Evolutionary conservation across 139 green algal species (phyloP).

Genomic region (Tetradesmus lagerheimii): DNA sequence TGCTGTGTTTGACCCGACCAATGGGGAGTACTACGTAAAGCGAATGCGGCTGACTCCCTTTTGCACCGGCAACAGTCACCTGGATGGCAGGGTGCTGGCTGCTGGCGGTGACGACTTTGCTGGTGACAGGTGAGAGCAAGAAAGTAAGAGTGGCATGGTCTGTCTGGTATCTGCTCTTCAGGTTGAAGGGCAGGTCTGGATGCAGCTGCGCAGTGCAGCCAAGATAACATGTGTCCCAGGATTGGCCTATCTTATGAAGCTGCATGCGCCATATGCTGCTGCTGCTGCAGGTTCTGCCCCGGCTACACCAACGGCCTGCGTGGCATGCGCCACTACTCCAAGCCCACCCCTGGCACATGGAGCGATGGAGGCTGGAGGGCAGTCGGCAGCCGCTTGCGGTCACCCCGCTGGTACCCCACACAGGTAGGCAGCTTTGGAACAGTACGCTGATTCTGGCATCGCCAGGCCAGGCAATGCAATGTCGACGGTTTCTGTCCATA

Average conservation of each 20-base stretch:
- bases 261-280: too few relatives aligned
- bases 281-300: neutral
- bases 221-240: too few relatives aligned
- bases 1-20: neutral
- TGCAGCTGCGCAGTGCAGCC: too few relatives aligned
- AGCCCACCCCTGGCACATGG: neutral
- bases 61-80: neutral
- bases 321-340: neutral
- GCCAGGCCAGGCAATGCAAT: too few relatives aligned
- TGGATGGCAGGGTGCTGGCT: neutral
- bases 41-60: neutral
- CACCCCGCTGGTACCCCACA: slow-evolving; percentile 7
- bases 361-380: neutral
- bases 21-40: neutral
- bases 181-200: too few relatives aligned
- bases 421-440: too few relatives aligned
- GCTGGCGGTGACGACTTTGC: slow-evolving; percentile 2
- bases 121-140: neutral
- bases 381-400: neutral
- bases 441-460: too few relatives aligned
- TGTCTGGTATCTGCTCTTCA: too few relatives aligned
- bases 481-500: too few relatives aligned
- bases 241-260: too few relatives aligned
- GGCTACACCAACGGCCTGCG: neutral
- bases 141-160: too few relatives aligned